Evolutionary conservation across 2,329 filamentous ascomycete genomes (phyloP).

Genomic region (Xylariomycetidae sp.): DNA sequence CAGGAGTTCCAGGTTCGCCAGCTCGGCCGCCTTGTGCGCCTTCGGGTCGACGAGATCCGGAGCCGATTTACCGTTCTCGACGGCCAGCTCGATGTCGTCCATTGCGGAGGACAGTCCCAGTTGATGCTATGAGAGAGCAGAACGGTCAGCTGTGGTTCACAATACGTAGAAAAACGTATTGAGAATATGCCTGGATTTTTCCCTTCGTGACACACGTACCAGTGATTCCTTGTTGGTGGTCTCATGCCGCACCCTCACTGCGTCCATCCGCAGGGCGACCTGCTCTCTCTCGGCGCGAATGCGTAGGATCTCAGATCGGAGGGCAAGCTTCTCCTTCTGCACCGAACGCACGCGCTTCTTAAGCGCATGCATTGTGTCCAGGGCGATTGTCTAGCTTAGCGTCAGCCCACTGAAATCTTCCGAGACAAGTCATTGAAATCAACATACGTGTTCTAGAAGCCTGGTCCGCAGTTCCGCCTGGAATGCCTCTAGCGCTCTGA

Average conservation of each 20-base stretch:
- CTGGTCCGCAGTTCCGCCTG: conserved; percentile 51
- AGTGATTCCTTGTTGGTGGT: conserved; percentile 46
- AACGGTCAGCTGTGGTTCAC: not conserved
- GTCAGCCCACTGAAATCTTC: not conserved
- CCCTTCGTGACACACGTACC: conserved; percentile 42
- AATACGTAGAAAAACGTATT: conserved; percentile 9
- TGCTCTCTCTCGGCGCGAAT: conserved; percentile 57
- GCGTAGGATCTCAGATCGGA: conserved; percentile 57
- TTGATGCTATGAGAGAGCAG: conserved; percentile 34
- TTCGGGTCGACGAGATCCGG: conserved; percentile 40
- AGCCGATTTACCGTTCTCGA: conserved; percentile 46
- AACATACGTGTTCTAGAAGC: conserved; percentile 54
- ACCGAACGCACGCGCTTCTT: conserved; percentile 53
- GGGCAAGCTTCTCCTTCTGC: conserved; percentile 50
- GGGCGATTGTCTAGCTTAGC: conserved; percentile 46
- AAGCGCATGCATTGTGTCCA: conserved; percentile 55
- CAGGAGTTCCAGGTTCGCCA: conserved; percentile 53
- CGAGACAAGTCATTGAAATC: not conserved
- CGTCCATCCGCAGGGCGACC: conserved; percentile 58
- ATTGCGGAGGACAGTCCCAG: conserved; percentile 53
- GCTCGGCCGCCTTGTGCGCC: conserved; percentile 44
- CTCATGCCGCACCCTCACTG: conserved; percentile 56
- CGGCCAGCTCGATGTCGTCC: conserved; percentile 58
- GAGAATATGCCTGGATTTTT: too few relatives aligned
- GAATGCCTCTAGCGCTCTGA: conserved; percentile 54